Percentiles rank a stretch among this genome's conserved stretches.
phyloP scores from a whole-genome alignment of 352 stramenopile genomes.

The Phytophthora kernoviae region DNA sequence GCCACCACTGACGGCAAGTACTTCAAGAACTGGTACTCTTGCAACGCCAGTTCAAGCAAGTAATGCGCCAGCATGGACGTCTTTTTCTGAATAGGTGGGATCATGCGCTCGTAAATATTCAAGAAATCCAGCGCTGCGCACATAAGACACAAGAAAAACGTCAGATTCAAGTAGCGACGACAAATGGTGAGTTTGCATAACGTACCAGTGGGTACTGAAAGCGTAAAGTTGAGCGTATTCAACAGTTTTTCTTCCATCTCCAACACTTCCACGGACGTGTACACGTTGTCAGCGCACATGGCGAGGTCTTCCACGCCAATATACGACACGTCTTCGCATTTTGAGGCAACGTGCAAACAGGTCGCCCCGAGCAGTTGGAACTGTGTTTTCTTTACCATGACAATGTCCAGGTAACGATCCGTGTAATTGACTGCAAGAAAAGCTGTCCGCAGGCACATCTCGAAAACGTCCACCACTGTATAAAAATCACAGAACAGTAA shows the following conservation, averaged over 20 bases:
- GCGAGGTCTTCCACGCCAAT: conserved; percentile 92
- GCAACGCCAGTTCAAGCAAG: conserved; percentile 83
- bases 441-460: conserved; percentile 90
- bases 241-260: conserved; percentile 92
- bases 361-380: conserved; percentile 92
- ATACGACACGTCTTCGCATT: conserved; percentile 93
- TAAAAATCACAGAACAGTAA: neutral
- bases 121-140: conserved; percentile 83
- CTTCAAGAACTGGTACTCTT: conserved; percentile 90
- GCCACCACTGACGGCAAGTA: conserved; percentile 87
- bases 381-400: conserved; percentile 89
- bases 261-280: conserved; percentile 88
- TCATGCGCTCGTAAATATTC: conserved; percentile 90
- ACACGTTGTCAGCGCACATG: conserved; percentile 92
- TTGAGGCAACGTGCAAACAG: conserved; percentile 90
- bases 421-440: conserved; percentile 93
- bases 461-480: conserved; percentile 91
- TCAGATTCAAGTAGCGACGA: conserved; percentile 1
- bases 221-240: conserved; percentile 92
- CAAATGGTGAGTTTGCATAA: neutral
- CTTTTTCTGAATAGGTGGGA: conserved; percentile 82
- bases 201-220: conserved; percentile 88
- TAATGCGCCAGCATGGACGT: conserved; percentile 91
- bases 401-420: conserved; percentile 86
- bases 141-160: conserved; percentile 2